Conservation (phyloP, 352 stramenopile species). For the Phytophthora pisi region DNA sequence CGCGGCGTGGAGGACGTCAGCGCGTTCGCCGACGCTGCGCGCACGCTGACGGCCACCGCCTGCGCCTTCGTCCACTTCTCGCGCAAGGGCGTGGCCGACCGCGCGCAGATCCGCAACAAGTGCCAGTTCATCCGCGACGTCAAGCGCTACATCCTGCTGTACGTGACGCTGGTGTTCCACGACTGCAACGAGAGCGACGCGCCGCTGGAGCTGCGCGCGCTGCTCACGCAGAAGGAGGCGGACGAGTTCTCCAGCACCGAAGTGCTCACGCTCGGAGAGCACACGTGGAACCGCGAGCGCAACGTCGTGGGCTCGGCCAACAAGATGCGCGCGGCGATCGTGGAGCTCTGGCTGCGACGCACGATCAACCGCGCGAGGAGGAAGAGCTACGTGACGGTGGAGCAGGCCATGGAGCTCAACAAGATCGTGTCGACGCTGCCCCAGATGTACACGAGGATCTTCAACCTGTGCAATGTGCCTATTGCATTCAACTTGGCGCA, state of each 20-base stretch:
- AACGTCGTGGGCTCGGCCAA: conserved; percentile 59
- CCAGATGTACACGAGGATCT: conserved; percentile 57
- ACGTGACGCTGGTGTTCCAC: conserved; percentile 61
- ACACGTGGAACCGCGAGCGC: conserved; percentile 50
- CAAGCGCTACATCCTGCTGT: conserved; percentile 64
- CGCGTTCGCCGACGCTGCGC: conserved; percentile 45
- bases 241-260: conserved; percentile 45
- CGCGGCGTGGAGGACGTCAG: conserved; percentile 47
- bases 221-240: conserved; percentile 54
- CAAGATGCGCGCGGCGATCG: conserved; percentile 51
- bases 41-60: conserved; percentile 41
- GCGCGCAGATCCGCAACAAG: conserved; percentile 46
- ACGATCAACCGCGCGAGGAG: conserved; percentile 45
- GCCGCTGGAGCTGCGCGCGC: conserved; percentile 44
- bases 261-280: conserved; percentile 43
- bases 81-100: conserved; percentile 38
- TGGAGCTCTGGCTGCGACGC: conserved; percentile 65
- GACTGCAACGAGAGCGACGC: conserved; percentile 55
- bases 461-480: conserved; percentile 55
- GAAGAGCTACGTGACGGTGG: conserved; percentile 47
- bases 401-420: conserved; percentile 60
- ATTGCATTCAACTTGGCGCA: conserved; percentile 55
- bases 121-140: conserved; percentile 63
- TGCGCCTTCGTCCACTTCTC: conserved; percentile 59
- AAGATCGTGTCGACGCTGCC: conserved; percentile 50